A percentile compares a stretch with the other conserved stretches of the same genome.
Conservation (phyloP, 129 eudicot genomes). For the Silybum marianum region DNA sequence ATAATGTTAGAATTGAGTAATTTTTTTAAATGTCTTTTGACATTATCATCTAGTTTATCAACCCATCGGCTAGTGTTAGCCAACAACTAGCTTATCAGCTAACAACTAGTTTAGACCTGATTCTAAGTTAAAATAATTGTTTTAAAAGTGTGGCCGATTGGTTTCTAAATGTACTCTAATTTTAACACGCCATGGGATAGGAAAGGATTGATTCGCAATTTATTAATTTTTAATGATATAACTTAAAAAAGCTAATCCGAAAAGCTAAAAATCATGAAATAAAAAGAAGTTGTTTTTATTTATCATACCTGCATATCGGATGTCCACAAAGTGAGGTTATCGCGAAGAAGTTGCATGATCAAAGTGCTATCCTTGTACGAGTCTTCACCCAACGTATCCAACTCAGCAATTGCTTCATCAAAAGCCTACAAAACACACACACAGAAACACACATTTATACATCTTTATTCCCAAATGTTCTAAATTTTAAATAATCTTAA, state of each 20-base stretch:
- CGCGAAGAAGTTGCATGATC: slow-evolving; percentile 82
- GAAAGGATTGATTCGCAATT: background rate
- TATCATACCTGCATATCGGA: slow-evolving; percentile 78
- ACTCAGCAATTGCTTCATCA: slow-evolving; percentile 84
- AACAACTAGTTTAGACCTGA: too few species aligned
- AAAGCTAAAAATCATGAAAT: background rate
- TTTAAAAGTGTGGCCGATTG: too few species aligned
- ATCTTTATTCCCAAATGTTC: background rate
- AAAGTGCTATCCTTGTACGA: slow-evolving; percentile 86
- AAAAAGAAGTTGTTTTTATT: background rate
- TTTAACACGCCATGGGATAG: too few species aligned
- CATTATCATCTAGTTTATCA: too few species aligned
- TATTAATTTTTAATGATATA: background rate
- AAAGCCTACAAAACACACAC: slow-evolving; percentile 48
- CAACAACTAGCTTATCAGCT: too few species aligned
- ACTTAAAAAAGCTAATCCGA: background rate
- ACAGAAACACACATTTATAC: background rate
- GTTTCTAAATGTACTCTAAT: too few species aligned
- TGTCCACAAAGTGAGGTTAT: slow-evolving; percentile 77
- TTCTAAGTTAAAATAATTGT: too few species aligned
- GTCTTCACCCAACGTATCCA: slow-evolving; percentile 79
- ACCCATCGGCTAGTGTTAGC: too few species aligned
- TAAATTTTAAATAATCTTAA: background rate
- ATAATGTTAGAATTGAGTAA: too few species aligned
- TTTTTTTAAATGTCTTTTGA: too few species aligned